phyloP scores from a whole-genome alignment of 352 stramenopile genomes.

The Globisporangium splendens region DNA sequence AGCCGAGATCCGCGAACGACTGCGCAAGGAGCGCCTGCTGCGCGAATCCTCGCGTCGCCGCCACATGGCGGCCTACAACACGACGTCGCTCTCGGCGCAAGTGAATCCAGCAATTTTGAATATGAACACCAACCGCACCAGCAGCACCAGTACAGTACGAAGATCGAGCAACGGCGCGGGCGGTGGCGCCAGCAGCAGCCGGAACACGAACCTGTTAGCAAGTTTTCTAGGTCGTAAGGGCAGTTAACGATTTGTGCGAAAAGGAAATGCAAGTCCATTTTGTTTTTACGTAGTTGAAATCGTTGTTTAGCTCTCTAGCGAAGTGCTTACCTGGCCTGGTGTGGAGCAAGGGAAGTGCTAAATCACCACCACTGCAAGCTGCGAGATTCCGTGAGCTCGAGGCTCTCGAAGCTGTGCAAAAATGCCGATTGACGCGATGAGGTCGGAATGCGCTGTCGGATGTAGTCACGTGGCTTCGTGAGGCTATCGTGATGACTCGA shows the following conservation, averaged over 20 bases:
- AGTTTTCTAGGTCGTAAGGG: constrained; percentile 13
- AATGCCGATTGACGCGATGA: too few species aligned
- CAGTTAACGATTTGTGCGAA: constrained; percentile 7
- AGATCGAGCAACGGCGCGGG: background rate
- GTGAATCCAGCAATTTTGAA: constrained; percentile 15
- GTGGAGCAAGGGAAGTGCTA: too few species aligned
- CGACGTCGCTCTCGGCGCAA: constrained; percentile 9
- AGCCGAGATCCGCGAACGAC: constrained; percentile 35
- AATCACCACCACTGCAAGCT: too few species aligned
- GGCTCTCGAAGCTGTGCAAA: too few species aligned
- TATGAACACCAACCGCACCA: constrained; percentile 10
- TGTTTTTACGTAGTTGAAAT: background rate
- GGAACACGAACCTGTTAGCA: constrained; percentile 6
- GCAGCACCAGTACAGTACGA: constrained; percentile 16
- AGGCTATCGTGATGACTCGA: too few species aligned
- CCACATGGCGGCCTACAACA: constrained; percentile 30
- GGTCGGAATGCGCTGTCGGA: too few species aligned
- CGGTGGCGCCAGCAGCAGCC: background rate
- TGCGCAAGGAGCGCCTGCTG: constrained; percentile 36
- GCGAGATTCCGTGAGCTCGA: too few species aligned
- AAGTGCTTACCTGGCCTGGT: too few species aligned
- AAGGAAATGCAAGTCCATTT: background rate
- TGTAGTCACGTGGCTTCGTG: too few species aligned
- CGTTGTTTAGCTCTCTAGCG: too few species aligned
- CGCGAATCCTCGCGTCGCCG: constrained; percentile 35